Percentiles rank a stretch among this genome's conserved stretches.
phyloP scores from a whole-genome alignment of 1,284 basidiomycete species.

The Violaceomyces palustris region DNA sequence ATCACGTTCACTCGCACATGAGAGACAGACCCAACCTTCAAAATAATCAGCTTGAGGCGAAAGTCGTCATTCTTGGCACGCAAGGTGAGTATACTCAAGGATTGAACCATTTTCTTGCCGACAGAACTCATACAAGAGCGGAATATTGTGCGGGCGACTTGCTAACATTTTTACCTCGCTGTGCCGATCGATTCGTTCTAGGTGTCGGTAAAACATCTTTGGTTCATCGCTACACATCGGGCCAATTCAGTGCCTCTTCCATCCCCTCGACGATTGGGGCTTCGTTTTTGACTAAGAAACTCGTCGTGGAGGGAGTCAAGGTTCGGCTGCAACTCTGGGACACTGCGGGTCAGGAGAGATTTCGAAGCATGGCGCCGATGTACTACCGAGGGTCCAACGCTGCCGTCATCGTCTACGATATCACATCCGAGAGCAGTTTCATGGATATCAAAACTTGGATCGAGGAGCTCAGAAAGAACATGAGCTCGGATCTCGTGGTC shows the following conservation, averaged over 20 bases:
- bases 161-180: too few relatives aligned
- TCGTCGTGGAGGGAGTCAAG: slow-evolving; percentile 77
- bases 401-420: slow-evolving; percentile 93
- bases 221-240: slow-evolving; percentile 84
- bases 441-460: slow-evolving; percentile 89
- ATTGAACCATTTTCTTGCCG: too few relatives aligned
- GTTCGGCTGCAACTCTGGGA: slow-evolving; percentile 81
- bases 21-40: slow-evolving; percentile 14
- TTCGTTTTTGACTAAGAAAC: slow-evolving; percentile 90
- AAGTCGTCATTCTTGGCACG: slow-evolving; percentile 94
- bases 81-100: slow-evolving; percentile 76
- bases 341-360: slow-evolving; percentile 90
- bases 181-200: slow-evolving; percentile 45
- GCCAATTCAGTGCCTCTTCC: slow-evolving; percentile 53
- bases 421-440: slow-evolving; percentile 84
- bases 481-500: slow-evolving; percentile 72
- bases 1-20: slow-evolving; percentile 4
- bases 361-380: slow-evolving; percentile 95
- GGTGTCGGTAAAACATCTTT: slow-evolving; percentile 93
- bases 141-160: too few relatives aligned
- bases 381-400: slow-evolving; percentile 98
- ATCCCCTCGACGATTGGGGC: slow-evolving; percentile 78
- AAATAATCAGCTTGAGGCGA: slow-evolving; percentile 67
- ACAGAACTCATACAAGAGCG: too few relatives aligned
- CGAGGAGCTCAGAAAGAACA: slow-evolving; percentile 72